Percentiles rank a stretch among this genome's conserved stretches.
Evolutionary conservation across 192 early-diverging fungal genomes (phyloP).

Genomic region (Spinellus fusiger): DNA sequence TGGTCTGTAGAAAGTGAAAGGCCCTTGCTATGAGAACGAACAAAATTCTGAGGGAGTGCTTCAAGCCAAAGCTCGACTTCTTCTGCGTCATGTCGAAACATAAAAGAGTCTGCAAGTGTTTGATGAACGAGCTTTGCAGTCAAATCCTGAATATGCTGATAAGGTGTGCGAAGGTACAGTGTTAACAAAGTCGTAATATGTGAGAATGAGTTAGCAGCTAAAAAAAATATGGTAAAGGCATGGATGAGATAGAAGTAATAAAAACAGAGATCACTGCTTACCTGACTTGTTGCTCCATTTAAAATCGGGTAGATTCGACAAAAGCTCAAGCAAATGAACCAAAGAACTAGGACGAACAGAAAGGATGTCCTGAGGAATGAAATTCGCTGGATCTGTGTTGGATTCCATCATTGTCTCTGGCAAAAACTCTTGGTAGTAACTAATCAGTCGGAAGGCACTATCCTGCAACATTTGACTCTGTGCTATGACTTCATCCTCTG

Average conservation of each 20-base stretch:
- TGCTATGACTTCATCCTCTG: slow-evolving; percentile 30
- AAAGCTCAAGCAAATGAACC: slow-evolving; percentile 55
- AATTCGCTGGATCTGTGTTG: slow-evolving; percentile 66
- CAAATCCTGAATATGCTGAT: slow-evolving; percentile 37
- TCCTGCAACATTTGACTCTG: slow-evolving; percentile 48
- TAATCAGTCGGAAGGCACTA: slow-evolving; percentile 50
- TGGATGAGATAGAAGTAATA: not conserved
- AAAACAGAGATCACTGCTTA: slow-evolving; percentile 14
- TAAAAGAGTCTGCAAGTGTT: slow-evolving; percentile 46
- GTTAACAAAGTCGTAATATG: slow-evolving; percentile 50
- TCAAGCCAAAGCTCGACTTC: slow-evolving; percentile 57
- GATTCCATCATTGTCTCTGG: slow-evolving; percentile 61
- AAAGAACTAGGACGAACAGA: slow-evolving; percentile 44
- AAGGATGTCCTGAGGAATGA: slow-evolving; percentile 60
- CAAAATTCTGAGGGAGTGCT: slow-evolving; percentile 36
- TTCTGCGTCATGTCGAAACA: slow-evolving; percentile 51
- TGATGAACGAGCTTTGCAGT: slow-evolving; percentile 39
- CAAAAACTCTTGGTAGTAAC: slow-evolving; percentile 60
- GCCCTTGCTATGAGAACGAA: not conserved
- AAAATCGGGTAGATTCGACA: slow-evolving; percentile 54
- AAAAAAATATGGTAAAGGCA: slow-evolving; percentile 2
- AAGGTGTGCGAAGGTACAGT: slow-evolving; percentile 43
- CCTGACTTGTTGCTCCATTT: slow-evolving; percentile 63
- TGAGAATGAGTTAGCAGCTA: slow-evolving; percentile 39
- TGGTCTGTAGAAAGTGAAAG: slow-evolving; percentile 28